Conservation (phyloP, 345 rosid species). For the Crucihimalaya himalaica region DNA sequence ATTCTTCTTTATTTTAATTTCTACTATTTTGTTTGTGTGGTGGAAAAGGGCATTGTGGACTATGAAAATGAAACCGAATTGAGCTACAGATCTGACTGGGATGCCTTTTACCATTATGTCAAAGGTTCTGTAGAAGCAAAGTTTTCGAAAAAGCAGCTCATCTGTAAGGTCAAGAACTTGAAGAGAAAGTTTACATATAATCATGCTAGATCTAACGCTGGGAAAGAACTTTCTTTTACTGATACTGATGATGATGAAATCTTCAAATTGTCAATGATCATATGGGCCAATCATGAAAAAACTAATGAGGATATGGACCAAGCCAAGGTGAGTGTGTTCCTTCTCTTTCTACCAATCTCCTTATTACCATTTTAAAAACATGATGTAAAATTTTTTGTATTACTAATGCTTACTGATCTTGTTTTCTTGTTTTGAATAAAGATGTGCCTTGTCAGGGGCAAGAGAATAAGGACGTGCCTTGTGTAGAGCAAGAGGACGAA, state of each 20-base stretch:
- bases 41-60: constrained; percentile 27
- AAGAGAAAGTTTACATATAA: constrained; percentile 11
- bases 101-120: background rate
- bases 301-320: constrained; percentile 6
- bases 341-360: background rate
- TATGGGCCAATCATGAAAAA: constrained; percentile 9
- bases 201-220: background rate
- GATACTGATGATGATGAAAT: constrained; percentile 4
- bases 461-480: background rate
- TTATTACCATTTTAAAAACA: background rate
- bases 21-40: background rate
- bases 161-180: constrained; percentile 8
- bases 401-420: background rate
- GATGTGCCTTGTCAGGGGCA: background rate
- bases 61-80: background rate
- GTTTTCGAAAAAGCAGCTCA: constrained; percentile 15
- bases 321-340: background rate
- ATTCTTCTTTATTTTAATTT: background rate
- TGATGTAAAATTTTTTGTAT: background rate
- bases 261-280: constrained; percentile 9
- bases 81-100: background rate
- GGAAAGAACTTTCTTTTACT: constrained; percentile 7
- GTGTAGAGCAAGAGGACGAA: background rate
- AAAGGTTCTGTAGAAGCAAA: background rate
- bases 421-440: background rate